Evolutionary conservation across 306 rosid species (phyloP).

Genomic region (Malus domestica): ASM211411v1 NC_041792.1:675501-676000

Average conservation of each 20-base stretch:
- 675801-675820: slow-evolving; percentile 65
- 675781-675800: neutral
- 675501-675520: slow-evolving; percentile 87
- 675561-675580: slow-evolving; percentile 61
- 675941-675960: slow-evolving; percentile 1
- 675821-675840: slow-evolving; percentile 37
- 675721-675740: neutral
- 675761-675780: neutral
- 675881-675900: slow-evolving; percentile 22
- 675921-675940: neutral
- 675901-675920: slow-evolving; percentile 5
- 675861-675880: slow-evolving; percentile 24
- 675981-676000: slow-evolving; percentile 12
- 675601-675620: slow-evolving; percentile 73
- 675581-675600: slow-evolving; percentile 63
- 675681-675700: neutral
- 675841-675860: slow-evolving; percentile 47
- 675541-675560: slow-evolving; percentile 46
- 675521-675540: slow-evolving; percentile 61
- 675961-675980: neutral
- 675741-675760: neutral
- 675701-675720: neutral
- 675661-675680: slow-evolving; percentile 49
- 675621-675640: slow-evolving; percentile 65
- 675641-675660: slow-evolving; percentile 52